phyloP scores from a whole-genome alignment of 2,329 filamentous ascomycete species.

The Aspergillus sp. region DNA sequence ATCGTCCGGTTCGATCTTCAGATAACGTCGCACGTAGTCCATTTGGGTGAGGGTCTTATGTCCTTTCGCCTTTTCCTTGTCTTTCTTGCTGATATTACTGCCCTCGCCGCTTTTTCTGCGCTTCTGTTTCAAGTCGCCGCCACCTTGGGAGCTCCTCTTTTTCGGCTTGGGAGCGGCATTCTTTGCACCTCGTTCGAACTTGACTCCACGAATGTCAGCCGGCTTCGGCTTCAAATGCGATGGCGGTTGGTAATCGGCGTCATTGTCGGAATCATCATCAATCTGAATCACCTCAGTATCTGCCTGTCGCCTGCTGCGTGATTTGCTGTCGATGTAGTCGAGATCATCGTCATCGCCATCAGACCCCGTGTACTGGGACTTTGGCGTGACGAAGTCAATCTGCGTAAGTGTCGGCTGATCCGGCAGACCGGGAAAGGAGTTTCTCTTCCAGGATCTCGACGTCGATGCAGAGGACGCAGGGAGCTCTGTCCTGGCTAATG shows the following conservation, averaged over 20 bases:
- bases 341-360: constrained; percentile 28
- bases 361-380: constrained; percentile 14
- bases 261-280: constrained; percentile 28
- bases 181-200: constrained; percentile 14
- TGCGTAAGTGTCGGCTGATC: constrained; percentile 46
- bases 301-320: constrained; percentile 3
- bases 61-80: constrained; percentile 24
- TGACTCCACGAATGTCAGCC: constrained; percentile 8
- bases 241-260: constrained; percentile 24
- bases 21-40: constrained; percentile 41
- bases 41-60: constrained; percentile 47
- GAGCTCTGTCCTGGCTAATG: constrained; percentile 16
- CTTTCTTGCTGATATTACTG: constrained; percentile 24
- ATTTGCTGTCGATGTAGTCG: constrained; percentile 32
- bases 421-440: constrained; percentile 19
- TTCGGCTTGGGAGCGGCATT: constrained; percentile 22
- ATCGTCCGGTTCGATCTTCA: constrained; percentile 38
- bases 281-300: constrained; percentile 26
- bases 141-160: constrained; percentile 10
- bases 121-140: constrained; percentile 18
- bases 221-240: constrained; percentile 13
- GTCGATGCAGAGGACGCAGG: constrained; percentile 21
- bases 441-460: constrained; percentile 23
- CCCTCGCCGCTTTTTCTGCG: constrained; percentile 24
- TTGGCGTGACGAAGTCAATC: constrained; percentile 40